Base-by-base conservation (phyloP, 768 basidiomycete genomes). In the Sutorius australiensis region DNA sequence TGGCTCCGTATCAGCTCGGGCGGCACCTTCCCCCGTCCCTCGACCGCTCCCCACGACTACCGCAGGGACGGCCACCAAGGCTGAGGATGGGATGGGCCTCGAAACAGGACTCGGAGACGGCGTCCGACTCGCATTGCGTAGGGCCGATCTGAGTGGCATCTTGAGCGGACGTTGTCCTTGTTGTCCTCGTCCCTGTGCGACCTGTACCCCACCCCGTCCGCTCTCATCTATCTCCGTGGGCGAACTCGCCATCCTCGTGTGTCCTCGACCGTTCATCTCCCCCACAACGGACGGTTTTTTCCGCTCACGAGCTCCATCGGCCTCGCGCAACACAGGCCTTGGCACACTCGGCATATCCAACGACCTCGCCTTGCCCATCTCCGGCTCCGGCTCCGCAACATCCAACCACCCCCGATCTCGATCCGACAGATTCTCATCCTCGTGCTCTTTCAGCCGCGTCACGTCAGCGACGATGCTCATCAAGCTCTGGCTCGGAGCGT, bases 401-500 rank as follows among this genome's bases (percentile, higher is more conserved):
- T 24, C 24, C 24, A 24, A 24, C 24, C 24, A 27, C 6, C 42
- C 5, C 27, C 21, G 16, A 14, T 44, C 30, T 5, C 34, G 12
- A 10, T 19, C 30, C 33, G 24, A 24, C 4, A 24, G 12, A 10
- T n/a, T 30, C 30, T 39, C 60, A 11, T 1, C 12, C 16, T 36
- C 21, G 52, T 21, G 62, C 48, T 50, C 72, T 47, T 77, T 76
- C 50, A 68, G 60, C 42, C 69, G 69, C 24, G 83, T 66, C 41
- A 87, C 80, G 51, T 74, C 78, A 60, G 87, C 84, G 9, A 89
- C 81, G 57, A 89, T 82, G 59, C 79, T 82, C 84, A 88, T 83
- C 63, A 87, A 67, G 39, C 78, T 84, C 37, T 61, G 60, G 17
- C 54, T 63, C 9, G 48, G 53, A 3, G 14, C 40, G 14, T 46